Evolutionary conservation across 768 basidiomycete species (phyloP).

Genomic region (Lyophyllum atratum): DNA sequence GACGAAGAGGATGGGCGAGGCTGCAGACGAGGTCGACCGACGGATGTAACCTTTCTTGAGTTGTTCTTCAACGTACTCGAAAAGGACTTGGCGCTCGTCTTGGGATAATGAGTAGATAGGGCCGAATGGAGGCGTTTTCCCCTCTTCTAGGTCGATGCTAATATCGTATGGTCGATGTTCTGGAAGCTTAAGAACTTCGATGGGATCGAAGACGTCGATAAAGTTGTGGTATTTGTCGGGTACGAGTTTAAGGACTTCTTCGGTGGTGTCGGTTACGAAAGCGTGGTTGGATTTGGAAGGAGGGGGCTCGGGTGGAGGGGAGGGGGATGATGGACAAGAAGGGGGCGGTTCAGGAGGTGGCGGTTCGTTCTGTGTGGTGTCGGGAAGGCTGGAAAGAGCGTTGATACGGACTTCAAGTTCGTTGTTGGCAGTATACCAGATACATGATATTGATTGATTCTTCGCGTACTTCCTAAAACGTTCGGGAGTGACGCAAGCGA

Average conservation of each 20-base stretch:
- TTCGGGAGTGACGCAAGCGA: slow-evolving; percentile 4
- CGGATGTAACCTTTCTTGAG: no score
- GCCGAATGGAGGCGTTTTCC: slow-evolving; percentile 31
- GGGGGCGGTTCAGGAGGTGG: no score
- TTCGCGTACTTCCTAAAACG: slow-evolving; percentile 22
- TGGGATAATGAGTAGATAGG: slow-evolving; percentile 33
- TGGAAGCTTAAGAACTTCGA: slow-evolving; percentile 26
- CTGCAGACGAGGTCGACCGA: no score
- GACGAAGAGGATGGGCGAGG: no score
- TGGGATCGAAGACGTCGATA: slow-evolving; percentile 23
- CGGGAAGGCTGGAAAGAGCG: no score
- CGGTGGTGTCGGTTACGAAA: neutral
- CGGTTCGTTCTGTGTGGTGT: no score
- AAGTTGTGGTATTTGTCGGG: neutral
- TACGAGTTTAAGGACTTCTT: slow-evolving; percentile 18
- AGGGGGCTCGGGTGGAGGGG: no score
- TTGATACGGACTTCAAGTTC: no score
- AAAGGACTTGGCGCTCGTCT: slow-evolving; percentile 32
- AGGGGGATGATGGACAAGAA: no score
- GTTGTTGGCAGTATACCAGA: no score
- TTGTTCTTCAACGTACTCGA: slow-evolving; percentile 33
- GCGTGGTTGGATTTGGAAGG: no score
- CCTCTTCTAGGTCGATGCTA: slow-evolving; percentile 26
- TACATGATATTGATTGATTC: slow-evolving; percentile 8
- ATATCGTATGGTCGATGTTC: slow-evolving; percentile 35